These are phyloP conservation scores for Cladosporium sp. DNA, from an alignment of 2,329 filamentous ascomycete species.

Conservation along the genomic window DNA sequence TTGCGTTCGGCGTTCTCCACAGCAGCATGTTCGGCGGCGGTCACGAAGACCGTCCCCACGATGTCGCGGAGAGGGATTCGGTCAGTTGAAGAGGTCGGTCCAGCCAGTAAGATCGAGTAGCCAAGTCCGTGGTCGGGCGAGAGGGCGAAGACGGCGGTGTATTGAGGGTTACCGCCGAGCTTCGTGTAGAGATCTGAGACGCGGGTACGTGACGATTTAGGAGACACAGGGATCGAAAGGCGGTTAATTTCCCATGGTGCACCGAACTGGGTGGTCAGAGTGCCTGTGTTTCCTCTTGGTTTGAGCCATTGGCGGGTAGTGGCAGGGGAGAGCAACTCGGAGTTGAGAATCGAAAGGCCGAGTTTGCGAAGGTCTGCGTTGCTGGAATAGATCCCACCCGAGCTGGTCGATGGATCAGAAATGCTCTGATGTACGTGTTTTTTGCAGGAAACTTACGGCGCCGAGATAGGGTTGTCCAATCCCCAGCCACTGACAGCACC, in stretches of 20 bases:
- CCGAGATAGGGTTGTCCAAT: not conserved
- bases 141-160: constrained; percentile 7
- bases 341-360: constrained; percentile 21
- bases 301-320: constrained; percentile 19
- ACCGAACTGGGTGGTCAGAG: constrained; percentile 17
- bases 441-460: not conserved
- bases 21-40: constrained; percentile 1
- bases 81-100: not conserved
- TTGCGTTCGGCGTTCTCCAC: not conserved
- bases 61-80: not conserved
- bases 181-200: constrained; percentile 14
- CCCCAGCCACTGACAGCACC: constrained; percentile 7
- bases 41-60: not conserved
- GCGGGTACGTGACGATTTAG: constrained; percentile 1
- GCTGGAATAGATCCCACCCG: constrained; percentile 25
- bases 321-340: constrained; percentile 16
- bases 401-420: constrained; percentile 12
- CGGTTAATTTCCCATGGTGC: constrained; percentile 24
- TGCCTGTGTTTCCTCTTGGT: constrained; percentile 19
- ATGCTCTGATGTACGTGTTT: not conserved
- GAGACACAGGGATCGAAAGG: constrained; percentile 16
- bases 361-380: constrained; percentile 19
- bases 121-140: constrained; percentile 11
- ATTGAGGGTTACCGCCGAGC: constrained; percentile 10
- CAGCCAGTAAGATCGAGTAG: constrained; percentile 5